phyloP scores from a whole-genome alignment of 2,329 filamentous ascomycete species.

The Kalaharituber pfeilii region DNA sequence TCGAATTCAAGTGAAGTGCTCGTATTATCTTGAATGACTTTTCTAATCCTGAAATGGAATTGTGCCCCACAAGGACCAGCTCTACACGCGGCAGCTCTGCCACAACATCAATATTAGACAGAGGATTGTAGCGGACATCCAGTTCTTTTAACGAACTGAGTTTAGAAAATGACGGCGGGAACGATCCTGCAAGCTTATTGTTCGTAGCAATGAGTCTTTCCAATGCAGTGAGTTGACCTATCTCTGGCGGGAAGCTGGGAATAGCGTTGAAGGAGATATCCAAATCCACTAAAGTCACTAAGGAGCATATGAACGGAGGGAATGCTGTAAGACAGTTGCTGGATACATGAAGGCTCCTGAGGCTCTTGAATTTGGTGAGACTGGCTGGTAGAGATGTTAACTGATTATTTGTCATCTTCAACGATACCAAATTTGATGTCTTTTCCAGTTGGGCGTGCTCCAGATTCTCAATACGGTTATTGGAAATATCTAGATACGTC shows the following conservation, averaged over 20 bases:
- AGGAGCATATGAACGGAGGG: constrained; percentile 64
- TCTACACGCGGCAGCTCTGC: constrained; percentile 72
- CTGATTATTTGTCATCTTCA: constrained; percentile 88
- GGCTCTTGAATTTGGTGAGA: constrained; percentile 60
- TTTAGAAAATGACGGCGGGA: constrained; percentile 56
- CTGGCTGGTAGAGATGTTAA: constrained; percentile 61
- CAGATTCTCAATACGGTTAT: constrained; percentile 76
- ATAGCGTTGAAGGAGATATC: constrained; percentile 97
- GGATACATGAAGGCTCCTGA: constrained; percentile 76
- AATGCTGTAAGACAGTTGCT: constrained; percentile 83
- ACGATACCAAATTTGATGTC: constrained; percentile 59
- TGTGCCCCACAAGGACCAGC: constrained; percentile 78
- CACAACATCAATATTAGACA: constrained; percentile 75
- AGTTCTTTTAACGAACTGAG: constrained; percentile 69
- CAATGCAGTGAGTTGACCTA: constrained; percentile 60
- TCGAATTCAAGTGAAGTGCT: constrained; percentile 77
- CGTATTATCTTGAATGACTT: constrained; percentile 75
- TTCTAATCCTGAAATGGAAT: constrained; percentile 74
- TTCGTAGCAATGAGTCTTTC: constrained; percentile 92
- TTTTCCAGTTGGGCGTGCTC: constrained; percentile 67
- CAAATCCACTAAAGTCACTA: constrained; percentile 72
- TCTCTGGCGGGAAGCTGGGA: constrained; percentile 52
- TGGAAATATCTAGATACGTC: constrained; percentile 84
- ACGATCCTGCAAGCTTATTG: constrained; percentile 61
- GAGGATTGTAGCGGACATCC: constrained; percentile 82